Base-by-base conservation (phyloP, 768 basidiomycete species). In the Collybiopsis luxurians region DNA sequence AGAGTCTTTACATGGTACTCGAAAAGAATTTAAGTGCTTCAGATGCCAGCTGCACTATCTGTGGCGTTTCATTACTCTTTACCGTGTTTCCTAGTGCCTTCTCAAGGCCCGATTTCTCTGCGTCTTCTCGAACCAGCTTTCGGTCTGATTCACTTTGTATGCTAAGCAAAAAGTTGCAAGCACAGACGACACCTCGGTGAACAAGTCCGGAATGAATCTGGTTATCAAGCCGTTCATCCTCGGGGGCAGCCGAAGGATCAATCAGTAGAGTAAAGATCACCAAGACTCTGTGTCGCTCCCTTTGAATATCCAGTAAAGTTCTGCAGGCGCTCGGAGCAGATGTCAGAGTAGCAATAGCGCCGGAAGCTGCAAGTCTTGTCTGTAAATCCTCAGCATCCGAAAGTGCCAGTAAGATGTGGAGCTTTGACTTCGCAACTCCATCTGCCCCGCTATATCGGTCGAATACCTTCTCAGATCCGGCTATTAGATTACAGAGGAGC, bases 331-430 rank as follows among this genome's bases (percentile, higher is more conserved):
- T 72, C 1, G 79, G 75, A 0, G 85, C 81, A 24, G 79, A 75
- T 1, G 89, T 88, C 54, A 99, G 71, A 27, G 86, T 87, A 4
- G 96, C 94, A 39, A 98, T 74, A 2, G 94, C 90, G 17, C 95
- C 96, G 0, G 91, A 86, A 1, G 95, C 92, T n/a, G 96, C 96
- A 15, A 92, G 68, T 31, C 90, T 82, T 2, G 96, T 99, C 6
- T 83, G 82, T 9, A 86, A 51, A 72, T 99, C 97, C 24, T 94
- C 87, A 13, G 92, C 85, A 60, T 95, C 89, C 2, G 90, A 88
- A 44, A 99, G 73, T 4, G 95, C 94, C 39, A 96, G 68, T 21
- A 98, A 70, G 36, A 98, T 74, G 58, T 92, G 89, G 1, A 98
- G 73, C 69, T 87, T 89, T 17, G 88, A 85, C 64, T 76, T 82